Conservation (phyloP, 2,329 filamentous ascomycete species). For the Akanthomyces dipterigenus region DNA sequence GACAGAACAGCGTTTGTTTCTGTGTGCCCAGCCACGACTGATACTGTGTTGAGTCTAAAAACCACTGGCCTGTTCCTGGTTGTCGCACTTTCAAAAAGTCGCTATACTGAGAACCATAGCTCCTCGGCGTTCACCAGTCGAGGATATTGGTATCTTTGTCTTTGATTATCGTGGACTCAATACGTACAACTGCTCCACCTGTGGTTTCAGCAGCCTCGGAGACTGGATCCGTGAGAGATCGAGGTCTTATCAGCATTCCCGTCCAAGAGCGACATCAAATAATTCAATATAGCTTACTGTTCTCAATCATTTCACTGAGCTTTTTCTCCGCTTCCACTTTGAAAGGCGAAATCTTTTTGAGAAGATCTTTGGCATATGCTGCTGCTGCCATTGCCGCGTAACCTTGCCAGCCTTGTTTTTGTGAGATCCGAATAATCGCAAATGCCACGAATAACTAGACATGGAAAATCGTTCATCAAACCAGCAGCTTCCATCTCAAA, state of each 20-base stretch:
- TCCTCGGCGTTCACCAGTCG: constrained; percentile 31
- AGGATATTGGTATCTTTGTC: neutral
- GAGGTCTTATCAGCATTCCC: too few relatives aligned
- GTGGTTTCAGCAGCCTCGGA: too few relatives aligned
- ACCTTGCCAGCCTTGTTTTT: constrained; percentile 31
- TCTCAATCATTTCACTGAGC: too few relatives aligned
- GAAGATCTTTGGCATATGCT: constrained; percentile 20
- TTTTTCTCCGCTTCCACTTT: neutral
- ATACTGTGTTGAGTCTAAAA: constrained; percentile 30
- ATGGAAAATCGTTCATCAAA: constrained; percentile 24
- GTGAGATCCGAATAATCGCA: constrained; percentile 34
- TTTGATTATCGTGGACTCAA: too few relatives aligned
- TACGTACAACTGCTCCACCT: too few relatives aligned
- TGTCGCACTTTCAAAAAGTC: constrained; percentile 24
- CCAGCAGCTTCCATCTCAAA: constrained; percentile 26
- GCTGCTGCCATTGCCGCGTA: constrained; percentile 30
- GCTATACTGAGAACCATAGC: constrained; percentile 31
- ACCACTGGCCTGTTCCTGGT: constrained; percentile 33
- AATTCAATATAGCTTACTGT: too few relatives aligned
- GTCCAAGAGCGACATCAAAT: too few relatives aligned
- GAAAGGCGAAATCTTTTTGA: constrained; percentile 10
- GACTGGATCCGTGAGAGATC: too few relatives aligned
- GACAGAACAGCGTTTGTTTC: constrained; percentile 31
- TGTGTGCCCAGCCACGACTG: constrained; percentile 20
- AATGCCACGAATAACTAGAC: constrained; percentile 32